Evolutionary conservation across 768 basidiomycete species (phyloP).

Genomic region (Suillus fuscotomentosus): DNA sequence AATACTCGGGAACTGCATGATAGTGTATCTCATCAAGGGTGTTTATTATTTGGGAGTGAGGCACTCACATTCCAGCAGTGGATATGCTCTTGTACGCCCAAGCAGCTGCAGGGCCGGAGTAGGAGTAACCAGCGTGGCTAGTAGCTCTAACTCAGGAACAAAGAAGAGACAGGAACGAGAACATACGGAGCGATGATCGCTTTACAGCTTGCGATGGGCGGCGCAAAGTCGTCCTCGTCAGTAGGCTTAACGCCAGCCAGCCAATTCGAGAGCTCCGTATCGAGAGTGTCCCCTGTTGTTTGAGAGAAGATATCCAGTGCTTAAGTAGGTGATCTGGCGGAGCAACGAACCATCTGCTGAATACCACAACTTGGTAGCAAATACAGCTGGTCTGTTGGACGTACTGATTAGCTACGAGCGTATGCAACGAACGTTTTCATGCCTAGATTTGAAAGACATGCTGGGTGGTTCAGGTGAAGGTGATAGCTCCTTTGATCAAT

Average conservation of each 20-base stretch:
- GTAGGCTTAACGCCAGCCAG: slow-evolving; percentile 55
- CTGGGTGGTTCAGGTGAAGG: slow-evolving; percentile 10
- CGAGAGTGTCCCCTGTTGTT: slow-evolving; percentile 51
- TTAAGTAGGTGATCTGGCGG: slow-evolving; percentile 13
- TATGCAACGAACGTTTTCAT: slow-evolving; percentile 5
- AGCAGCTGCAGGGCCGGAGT: slow-evolving; percentile 91
- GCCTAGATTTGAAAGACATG: slow-evolving; percentile 28
- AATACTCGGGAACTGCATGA: slow-evolving; percentile 80
- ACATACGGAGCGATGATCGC: slow-evolving; percentile 97
- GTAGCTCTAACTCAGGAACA: slow-evolving; percentile 1
- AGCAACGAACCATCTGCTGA: slow-evolving; percentile 53
- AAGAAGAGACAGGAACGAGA: not conserved
- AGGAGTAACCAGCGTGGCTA: slow-evolving; percentile 95
- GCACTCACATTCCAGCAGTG: slow-evolving; percentile 70
- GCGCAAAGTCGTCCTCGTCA: slow-evolving; percentile 46
- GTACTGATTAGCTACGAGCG: slow-evolving; percentile 1
- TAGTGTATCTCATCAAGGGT: slow-evolving; percentile 9
- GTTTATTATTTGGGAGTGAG: not conserved
- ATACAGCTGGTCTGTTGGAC: slow-evolving; percentile 58
- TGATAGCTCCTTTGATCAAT: slow-evolving; percentile 12
- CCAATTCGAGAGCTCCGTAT: slow-evolving; percentile 62
- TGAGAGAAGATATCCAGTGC: slow-evolving; percentile 10
- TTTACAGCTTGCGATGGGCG: slow-evolving; percentile 68
- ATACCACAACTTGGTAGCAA: slow-evolving; percentile 89
- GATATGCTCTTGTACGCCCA: slow-evolving; percentile 96